Base-by-base conservation (phyloP, 2,329 filamentous ascomycete genomes). In the Ploettnerulaceae sp. region DNA sequence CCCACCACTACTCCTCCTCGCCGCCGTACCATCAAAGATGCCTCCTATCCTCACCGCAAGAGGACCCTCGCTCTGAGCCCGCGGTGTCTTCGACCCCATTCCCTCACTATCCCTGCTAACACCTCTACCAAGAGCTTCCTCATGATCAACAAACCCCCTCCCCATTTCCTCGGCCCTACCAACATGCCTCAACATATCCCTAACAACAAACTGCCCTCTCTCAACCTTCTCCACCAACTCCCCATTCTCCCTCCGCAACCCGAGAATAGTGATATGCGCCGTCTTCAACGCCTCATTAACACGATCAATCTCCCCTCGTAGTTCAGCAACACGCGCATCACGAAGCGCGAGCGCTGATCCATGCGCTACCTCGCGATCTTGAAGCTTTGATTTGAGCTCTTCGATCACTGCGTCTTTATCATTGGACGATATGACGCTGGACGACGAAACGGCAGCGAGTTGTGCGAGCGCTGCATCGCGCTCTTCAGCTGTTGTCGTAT, bases 131-230 rank as follows among this genome's bases (percentile, higher is more conserved):
- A 47, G 35, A n/a, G n/a, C n/a, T 6, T 44, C 35, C 33, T 52
- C 51, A 7, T 49, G 46, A 43, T 57, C 52, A 2, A 76, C 52
- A 40, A 74, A 69, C 14, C 69, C 69, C 41, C 68, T 62, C 49
- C 73, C 72, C 66, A 73, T 71, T 36, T 65, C 59, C 34, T 76
- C 55, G 0, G 74, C 72, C 4, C 70, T 57, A 54, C 71, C 70
- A 24, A 81, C 62, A 64, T 80, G 75, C 1, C 62, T 69, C 62
- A 70, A 71, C 68, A 81, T 72, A 5, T 65, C 62, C 7, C 74
- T 69, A 2, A 80, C 68, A 0, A 71, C 71, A 4, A 60, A 63
- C 57, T 65, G 67, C 2, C 73, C 72, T 12, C 66, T 64, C 2
- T 58, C 68, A 62, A 70, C 74, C 68, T 81, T 71, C 3, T 64